Evolutionary conservation across 192 early-diverging fungal species (phyloP).

Genomic region (Coemansia sp.): DNA sequence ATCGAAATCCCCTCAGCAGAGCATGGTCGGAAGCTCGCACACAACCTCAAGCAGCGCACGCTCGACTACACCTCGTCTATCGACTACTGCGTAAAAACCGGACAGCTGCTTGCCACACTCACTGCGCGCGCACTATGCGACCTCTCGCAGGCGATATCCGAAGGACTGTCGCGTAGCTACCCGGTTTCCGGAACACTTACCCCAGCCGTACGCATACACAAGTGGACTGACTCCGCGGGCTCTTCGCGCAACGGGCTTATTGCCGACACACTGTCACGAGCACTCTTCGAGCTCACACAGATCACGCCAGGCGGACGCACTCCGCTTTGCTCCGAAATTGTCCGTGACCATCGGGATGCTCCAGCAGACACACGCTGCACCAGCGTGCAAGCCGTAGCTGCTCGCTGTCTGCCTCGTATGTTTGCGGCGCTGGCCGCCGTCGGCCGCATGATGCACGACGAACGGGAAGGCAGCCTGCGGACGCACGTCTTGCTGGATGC

Average conservation of each 20-base stretch:
- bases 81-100: too few relatives aligned
- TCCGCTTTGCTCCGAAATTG: neutral
- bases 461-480: neutral
- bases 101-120: too few relatives aligned
- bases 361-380: neutral
- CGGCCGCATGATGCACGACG: neutral
- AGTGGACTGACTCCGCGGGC: neutral
- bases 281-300: neutral
- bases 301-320: neutral
- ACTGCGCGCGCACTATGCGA: too few relatives aligned
- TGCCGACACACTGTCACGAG: neutral
- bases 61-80: too few relatives aligned
- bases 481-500: neutral
- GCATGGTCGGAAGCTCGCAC: too few relatives aligned
- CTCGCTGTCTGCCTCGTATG: neutral
- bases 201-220: neutral
- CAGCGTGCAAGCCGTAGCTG: neutral
- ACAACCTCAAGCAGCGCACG: too few relatives aligned
- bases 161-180: too few relatives aligned
- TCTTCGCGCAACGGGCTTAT: conserved; percentile 1
- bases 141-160: too few relatives aligned
- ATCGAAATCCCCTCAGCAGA: too few relatives aligned
- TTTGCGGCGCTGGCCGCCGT: neutral
- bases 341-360: neutral
- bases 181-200: too few relatives aligned